Conservation (phyloP, 2,329 filamentous ascomycete species). For the Cordyceps farinosa region DNA sequence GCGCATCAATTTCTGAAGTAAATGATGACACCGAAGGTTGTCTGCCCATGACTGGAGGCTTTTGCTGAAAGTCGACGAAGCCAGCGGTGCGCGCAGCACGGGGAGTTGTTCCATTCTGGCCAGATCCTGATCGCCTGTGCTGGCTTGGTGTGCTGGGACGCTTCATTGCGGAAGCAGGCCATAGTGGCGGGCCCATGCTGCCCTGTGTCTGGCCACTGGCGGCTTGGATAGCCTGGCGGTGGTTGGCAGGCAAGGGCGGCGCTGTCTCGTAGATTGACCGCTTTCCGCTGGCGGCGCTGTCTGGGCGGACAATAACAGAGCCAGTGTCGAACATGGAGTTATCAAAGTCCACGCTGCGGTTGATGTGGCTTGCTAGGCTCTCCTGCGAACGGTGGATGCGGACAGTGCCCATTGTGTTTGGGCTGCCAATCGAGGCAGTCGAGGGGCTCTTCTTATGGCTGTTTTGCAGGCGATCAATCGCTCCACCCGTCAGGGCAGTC, state of each 20-base stretch:
- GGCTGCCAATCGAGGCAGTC: conserved; percentile 31
- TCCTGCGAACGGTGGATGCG: conserved; percentile 48
- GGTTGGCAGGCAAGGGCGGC: conserved; percentile 78
- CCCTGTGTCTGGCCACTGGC: conserved; percentile 47
- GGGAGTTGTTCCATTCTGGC: conserved; percentile 58
- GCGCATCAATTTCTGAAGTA: conserved; percentile 84
- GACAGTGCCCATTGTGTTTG: conserved; percentile 39
- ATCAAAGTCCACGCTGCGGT: conserved; percentile 37
- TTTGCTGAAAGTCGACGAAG: conserved; percentile 48
- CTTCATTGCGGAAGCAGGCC: conserved; percentile 70
- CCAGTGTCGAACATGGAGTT: conserved; percentile 37
- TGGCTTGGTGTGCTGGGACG: conserved; percentile 62
- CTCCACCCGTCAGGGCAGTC: conserved; percentile 76
- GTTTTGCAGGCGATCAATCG: conserved; percentile 65
- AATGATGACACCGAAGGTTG: conserved; percentile 94
- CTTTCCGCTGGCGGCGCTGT: conserved; percentile 65
- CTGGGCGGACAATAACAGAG: conserved; percentile 52
- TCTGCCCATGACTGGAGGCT: conserved; percentile 31
- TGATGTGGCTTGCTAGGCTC: conserved; percentile 42
- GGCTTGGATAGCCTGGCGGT: conserved; percentile 79
- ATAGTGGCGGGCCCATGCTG: conserved; percentile 78
- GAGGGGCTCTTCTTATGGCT: conserved; percentile 37
- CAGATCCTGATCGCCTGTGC: conserved; percentile 42
- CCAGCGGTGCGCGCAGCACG: conserved; percentile 44
- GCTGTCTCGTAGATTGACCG: conserved; percentile 39